Percentiles rank a stretch among this genome's conserved stretches.
phyloP scores from a whole-genome alignment of 2,329 filamentous ascomycete species.

The Cadophora sp. region DNA sequence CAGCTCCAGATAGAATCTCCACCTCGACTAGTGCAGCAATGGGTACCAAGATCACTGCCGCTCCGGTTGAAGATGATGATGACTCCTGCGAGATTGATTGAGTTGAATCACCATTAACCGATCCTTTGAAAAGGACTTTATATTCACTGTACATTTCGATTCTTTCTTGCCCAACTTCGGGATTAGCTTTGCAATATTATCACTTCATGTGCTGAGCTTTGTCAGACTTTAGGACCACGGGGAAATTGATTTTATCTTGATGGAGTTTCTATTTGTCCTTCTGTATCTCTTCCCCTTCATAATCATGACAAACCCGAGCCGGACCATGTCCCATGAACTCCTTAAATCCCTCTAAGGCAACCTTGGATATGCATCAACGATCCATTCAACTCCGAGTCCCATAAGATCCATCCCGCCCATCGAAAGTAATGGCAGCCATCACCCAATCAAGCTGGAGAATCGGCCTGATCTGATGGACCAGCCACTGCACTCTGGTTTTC shows the following conservation, averaged over 20 bases:
- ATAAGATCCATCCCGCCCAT: too few species aligned
- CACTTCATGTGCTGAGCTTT: not conserved
- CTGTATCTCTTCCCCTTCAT: too few species aligned
- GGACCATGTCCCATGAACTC: too few species aligned
- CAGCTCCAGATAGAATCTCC: not conserved
- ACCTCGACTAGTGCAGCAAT: not conserved
- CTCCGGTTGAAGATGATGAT: not conserved
- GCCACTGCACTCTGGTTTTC: not conserved
- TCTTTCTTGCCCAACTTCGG: not conserved
- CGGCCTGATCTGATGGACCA: too few species aligned
- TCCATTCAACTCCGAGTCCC: too few species aligned
- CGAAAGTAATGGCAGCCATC: too few species aligned
- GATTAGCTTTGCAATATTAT: not conserved
- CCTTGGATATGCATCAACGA: too few species aligned
- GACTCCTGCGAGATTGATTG: not conserved
- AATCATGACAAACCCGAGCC: too few species aligned
- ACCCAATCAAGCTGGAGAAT: too few species aligned
- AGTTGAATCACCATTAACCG: not conserved
- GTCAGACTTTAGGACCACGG: not conserved
- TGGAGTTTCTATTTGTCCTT: not conserved
- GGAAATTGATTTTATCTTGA: not conserved
- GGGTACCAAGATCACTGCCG: not conserved
- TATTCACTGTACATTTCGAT: not conserved
- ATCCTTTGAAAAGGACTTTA: not conserved
- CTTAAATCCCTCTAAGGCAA: too few species aligned